A percentile compares a stretch with the other conserved stretches of the same genome.
These are phyloP conservation scores for Rhizopogon vinicolor DNA, from an alignment of 768 basidiomycete genomes.

Conservation along the genomic window DNA sequence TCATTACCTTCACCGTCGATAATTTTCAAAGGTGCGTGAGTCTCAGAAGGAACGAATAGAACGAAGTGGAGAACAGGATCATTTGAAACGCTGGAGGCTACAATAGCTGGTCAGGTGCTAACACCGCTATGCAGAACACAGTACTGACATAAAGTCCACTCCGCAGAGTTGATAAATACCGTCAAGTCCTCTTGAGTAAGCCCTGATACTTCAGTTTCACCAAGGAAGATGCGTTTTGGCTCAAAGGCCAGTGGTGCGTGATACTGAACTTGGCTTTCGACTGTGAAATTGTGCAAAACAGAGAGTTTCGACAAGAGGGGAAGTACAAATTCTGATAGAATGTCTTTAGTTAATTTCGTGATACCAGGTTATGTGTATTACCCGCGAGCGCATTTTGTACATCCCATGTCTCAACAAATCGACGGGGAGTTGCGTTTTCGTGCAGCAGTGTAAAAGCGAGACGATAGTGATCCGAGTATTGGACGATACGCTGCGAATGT, in stretches of 20 bases:
- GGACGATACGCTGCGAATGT: slow-evolving; percentile 49
- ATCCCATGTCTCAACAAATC: slow-evolving; percentile 66
- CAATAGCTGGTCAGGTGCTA: neutral
- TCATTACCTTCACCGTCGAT: slow-evolving; percentile 43
- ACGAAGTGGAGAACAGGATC: slow-evolving; percentile 94
- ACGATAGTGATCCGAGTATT: slow-evolving; percentile 79
- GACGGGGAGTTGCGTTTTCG: slow-evolving; percentile 74
- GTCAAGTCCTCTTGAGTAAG: slow-evolving; percentile 81
- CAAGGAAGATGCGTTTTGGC: slow-evolving; percentile 35
- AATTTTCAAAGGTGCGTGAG: slow-evolving; percentile 68
- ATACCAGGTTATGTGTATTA: slow-evolving; percentile 33
- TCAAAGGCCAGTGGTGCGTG: slow-evolving; percentile 86
- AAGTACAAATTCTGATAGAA: slow-evolving; percentile 55
- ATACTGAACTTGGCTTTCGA: slow-evolving; percentile 93
- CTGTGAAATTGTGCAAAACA: slow-evolving; percentile 81
- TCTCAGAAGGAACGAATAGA: slow-evolving; percentile 74
- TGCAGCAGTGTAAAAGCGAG: slow-evolving; percentile 92
- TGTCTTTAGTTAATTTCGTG: slow-evolving; percentile 12
- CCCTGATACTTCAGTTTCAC: slow-evolving; percentile 40
- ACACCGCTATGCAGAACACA: slow-evolving; percentile 10
- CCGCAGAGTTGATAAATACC: slow-evolving; percentile 92
- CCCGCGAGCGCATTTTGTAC: slow-evolving; percentile 57
- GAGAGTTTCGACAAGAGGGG: slow-evolving; percentile 60
- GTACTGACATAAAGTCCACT: slow-evolving; percentile 83
- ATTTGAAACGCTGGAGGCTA: slow-evolving; percentile 89